A percentile compares a stretch with the other conserved stretches of the same genome.
Conservation (phyloP, 306 rosid species). For the apple (Malus domestica) region ASM211411v1 NC_041795.1:2171501-2172000, state of each 20-base stretch:
- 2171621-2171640: slow-evolving; percentile 37
- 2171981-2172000: slow-evolving; percentile 14
- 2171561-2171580: slow-evolving; percentile 22
- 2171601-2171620: slow-evolving; percentile 20
- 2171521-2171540: slow-evolving; percentile 8
- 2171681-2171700: slow-evolving; percentile 44
- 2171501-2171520: neutral
- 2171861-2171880: slow-evolving; percentile 26
- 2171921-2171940: neutral
- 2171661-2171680: slow-evolving; percentile 38
- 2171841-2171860: slow-evolving; percentile 27
- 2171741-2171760: neutral
- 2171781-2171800: neutral
- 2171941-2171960: neutral
- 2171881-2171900: slow-evolving; percentile 17
- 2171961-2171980: neutral
- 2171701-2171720: slow-evolving; percentile 16
- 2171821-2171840: slow-evolving; percentile 34
- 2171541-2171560: slow-evolving; percentile 1
- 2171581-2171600: slow-evolving; percentile 22
- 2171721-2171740: neutral
- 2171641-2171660: slow-evolving; percentile 1
- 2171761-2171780: slow-evolving; percentile 1
- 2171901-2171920: neutral
- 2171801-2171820: neutral